Evolutionary conservation across 129 eudicot species (phyloP).

Genomic region (Silybum marianum): DNA sequence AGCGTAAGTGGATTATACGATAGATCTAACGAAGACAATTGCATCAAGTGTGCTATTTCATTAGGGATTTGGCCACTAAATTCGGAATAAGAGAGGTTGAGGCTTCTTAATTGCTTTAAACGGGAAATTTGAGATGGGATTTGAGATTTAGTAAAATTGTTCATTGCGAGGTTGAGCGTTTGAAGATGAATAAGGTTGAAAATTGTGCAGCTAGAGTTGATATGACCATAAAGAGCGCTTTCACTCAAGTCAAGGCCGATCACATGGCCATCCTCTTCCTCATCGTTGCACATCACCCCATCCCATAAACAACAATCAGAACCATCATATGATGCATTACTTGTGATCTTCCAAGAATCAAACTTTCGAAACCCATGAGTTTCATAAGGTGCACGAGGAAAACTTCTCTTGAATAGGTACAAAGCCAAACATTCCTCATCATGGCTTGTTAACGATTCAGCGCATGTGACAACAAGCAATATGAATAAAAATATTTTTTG

Average conservation of each 20-base stretch:
- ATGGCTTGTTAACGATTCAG: neutral
- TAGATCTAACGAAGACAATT: constrained; percentile 4
- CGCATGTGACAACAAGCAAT: neutral
- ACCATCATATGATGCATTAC: neutral
- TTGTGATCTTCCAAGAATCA: constrained; percentile 9
- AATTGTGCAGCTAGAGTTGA: too few relatives aligned
- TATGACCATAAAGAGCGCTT: too few relatives aligned
- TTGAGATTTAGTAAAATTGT: constrained; percentile 20
- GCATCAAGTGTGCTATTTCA: neutral
- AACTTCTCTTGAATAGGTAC: constrained; percentile 3
- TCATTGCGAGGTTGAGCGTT: constrained; percentile 16
- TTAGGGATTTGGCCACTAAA: constrained; percentile 18
- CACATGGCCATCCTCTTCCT: neutral
- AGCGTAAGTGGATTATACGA: constrained; percentile 2
- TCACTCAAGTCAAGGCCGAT: too few relatives aligned
- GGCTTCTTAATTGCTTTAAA: constrained; percentile 8
- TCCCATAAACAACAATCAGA: constrained; percentile 22
- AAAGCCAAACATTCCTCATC: neutral
- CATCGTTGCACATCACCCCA: constrained; percentile 16
- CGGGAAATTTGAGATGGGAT: constrained; percentile 11
- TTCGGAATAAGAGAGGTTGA: neutral
- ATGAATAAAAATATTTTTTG: neutral
- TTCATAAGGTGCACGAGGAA: neutral
- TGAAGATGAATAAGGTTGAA: too few relatives aligned
- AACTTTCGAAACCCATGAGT: neutral